Conservation (phyloP, 352 stramenopile genomes). For the Achlya hypogyna region DNA sequence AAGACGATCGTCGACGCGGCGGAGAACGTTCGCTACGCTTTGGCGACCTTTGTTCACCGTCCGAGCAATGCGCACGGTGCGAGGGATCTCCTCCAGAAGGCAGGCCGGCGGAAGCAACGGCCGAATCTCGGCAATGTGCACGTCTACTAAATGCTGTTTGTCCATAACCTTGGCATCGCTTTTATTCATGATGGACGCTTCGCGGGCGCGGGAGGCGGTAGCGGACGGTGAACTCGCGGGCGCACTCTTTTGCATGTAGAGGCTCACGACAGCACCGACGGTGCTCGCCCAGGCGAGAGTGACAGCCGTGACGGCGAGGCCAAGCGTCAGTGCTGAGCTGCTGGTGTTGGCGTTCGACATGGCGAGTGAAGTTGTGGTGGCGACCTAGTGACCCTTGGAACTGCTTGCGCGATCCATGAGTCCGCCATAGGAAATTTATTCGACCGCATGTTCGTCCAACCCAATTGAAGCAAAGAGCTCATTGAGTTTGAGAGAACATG, state of each 20-base stretch:
- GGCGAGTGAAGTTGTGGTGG: neutral
- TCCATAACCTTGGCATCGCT: constrained; percentile 13
- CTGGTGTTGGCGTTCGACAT: neutral
- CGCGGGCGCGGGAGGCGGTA: neutral
- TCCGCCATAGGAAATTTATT: constrained; percentile 7
- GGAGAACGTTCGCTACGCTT: constrained; percentile 59
- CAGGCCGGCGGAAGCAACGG: constrained; percentile 79
- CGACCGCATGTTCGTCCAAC: too few species aligned
- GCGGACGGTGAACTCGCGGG: neutral
- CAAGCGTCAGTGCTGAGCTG: neutral
- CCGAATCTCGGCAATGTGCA: neutral
- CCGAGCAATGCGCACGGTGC: constrained; percentile 67
- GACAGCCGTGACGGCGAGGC: constrained; percentile 9
- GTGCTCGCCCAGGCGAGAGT: constrained; percentile 14
- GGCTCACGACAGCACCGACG: constrained; percentile 1
- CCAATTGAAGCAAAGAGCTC: too few species aligned
- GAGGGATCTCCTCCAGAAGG: constrained; percentile 75
- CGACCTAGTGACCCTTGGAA: neutral
- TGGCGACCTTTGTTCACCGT: constrained; percentile 76
- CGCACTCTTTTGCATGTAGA: neutral
- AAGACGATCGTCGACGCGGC: constrained; percentile 75
- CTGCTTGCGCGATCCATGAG: neutral
- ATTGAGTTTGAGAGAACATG: too few species aligned
- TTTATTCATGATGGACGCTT: constrained; percentile 8
- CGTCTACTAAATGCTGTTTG: constrained; percentile 11